A percentile compares a stretch with the other conserved stretches of the same genome.
Conservation (phyloP, 169 alveolate species). For the Eimeria acervulina region DNA sequence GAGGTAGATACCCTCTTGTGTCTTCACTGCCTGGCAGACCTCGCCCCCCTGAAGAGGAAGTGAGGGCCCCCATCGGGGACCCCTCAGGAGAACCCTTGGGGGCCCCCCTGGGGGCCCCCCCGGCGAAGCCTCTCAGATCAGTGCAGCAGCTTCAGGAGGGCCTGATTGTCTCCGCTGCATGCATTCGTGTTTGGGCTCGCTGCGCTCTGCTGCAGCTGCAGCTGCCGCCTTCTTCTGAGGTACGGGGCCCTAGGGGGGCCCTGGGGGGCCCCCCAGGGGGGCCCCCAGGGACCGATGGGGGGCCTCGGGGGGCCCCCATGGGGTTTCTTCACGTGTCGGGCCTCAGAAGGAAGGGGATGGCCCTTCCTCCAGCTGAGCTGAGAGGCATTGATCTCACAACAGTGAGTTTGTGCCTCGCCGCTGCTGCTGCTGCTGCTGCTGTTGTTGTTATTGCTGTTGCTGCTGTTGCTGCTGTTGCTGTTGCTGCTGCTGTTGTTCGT, state of each 20-base stretch:
- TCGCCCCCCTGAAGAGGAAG: too few species aligned
- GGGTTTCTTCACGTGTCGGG: constrained; percentile 48
- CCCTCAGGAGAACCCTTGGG: background rate
- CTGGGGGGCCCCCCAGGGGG: background rate
- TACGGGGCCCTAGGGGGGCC: constrained; percentile 24
- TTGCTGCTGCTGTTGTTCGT: background rate
- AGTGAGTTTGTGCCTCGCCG: background rate
- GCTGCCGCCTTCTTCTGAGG: background rate
- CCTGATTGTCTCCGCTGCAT: background rate
- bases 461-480: constrained; percentile 15
- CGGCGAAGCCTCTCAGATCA: too few species aligned
- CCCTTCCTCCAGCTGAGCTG: constrained; percentile 14
- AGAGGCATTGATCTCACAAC: constrained; percentile 14
- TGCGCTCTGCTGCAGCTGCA: constrained; percentile 63
- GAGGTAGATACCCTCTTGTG: too few species aligned
- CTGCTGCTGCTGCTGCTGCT: constrained; percentile 38
- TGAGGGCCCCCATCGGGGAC: constrained; percentile 2
- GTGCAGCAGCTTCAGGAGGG: constrained; percentile 55
- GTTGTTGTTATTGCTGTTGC: constrained; percentile 2
- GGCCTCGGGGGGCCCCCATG: constrained; percentile 3
- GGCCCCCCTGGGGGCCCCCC: constrained; percentile 1
- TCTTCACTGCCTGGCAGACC: too few species aligned
- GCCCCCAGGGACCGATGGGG: constrained; percentile 18
- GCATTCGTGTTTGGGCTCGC: constrained; percentile 34
- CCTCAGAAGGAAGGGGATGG: constrained; percentile 17